A percentile compares a stretch with the other conserved stretches of the same genome.
phyloP scores from a whole-genome alignment of 257 asterid genomes.

The Gentiana dahurica region DNA sequence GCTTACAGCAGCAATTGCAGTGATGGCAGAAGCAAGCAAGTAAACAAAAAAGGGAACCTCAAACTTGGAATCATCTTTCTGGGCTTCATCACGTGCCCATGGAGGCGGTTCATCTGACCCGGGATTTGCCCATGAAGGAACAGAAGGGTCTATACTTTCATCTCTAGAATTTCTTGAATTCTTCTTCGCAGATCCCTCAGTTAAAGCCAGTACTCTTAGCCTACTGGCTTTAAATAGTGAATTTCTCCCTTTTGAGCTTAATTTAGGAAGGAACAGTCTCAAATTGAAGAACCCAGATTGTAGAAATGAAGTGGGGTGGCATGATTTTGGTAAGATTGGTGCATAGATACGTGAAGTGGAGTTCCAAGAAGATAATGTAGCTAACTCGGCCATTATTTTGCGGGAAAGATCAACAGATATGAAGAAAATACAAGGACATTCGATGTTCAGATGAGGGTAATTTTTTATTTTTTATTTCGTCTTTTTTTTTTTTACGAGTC shows the following conservation, averaged over 20 bases:
- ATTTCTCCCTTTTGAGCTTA: constrained; percentile 14
- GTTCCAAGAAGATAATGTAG: constrained; percentile 15
- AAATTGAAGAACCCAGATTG: constrained; percentile 7
- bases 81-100: constrained; percentile 77
- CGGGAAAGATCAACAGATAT: neutral
- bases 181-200: constrained; percentile 51
- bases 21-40: constrained; percentile 79
- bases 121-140: constrained; percentile 80
- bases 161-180: constrained; percentile 7
- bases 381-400: constrained; percentile 14
- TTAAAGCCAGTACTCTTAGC: constrained; percentile 29
- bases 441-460: no score
- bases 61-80: constrained; percentile 38
- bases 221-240: constrained; percentile 5
- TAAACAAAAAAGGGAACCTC: constrained; percentile 66
- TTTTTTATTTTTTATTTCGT: no score
- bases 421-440: no score
- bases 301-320: constrained; percentile 15
- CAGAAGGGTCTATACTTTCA: constrained; percentile 37
- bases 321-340: constrained; percentile 15
- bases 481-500: no score
- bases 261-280: constrained; percentile 4
- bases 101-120: constrained; percentile 82
- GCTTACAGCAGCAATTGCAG: constrained; percentile 93
- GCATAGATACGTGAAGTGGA: constrained; percentile 15